Base-by-base conservation (phyloP, 2,329 filamentous ascomycete species). In the Colletotrichum filicis region DNA sequence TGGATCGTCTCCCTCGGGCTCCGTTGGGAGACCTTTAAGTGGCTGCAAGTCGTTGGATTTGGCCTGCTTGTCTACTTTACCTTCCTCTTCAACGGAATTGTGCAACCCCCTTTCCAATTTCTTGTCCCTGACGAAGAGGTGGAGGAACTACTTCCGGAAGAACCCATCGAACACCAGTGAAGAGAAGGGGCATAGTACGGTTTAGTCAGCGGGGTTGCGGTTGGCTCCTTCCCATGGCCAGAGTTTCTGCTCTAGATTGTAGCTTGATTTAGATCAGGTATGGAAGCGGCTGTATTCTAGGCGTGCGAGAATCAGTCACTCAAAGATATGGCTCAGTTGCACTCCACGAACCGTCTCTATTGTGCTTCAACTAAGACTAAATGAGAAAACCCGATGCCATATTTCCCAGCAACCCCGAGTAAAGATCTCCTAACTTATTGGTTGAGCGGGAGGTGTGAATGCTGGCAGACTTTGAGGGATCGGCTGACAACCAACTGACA, bases 11-110 rank as follows among this genome's bases (percentile, higher is more conserved):
- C 95, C 22, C 90, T 99, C 5, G 94, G 93, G 4, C 89, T 99
- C 2, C 95, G 95, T 74, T 99, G 97, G 97, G 97, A 99, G 85
- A 92, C 91, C 0, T 98, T 99, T 90, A 98, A 98, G 85, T 97
- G 94, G 93, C 89, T 99, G 7, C 97, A 99, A 84, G 94, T 99
- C 16, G 82, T 91, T 3, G 97, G 97, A 1, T 99, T 99, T 78
- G 93, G 86, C 1, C 85, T 98, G 76, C 89, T 99, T 46, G 97
- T 99, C 16, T 99, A 98, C 81, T 97, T 97, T 76, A 99, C 96
- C 2, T 98, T 98, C 83, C 82, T 98, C 55, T 98, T 98, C 87
- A 98, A 98, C 83, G 95, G 97, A 75, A 91, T 99, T 71, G 89
- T 98, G n/a, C 87, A 91, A 73, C 94, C 95, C 26, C 97, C 97